Conservation (phyloP, 1,284 basidiomycete genomes). For the Flammula alnicola region DNA sequence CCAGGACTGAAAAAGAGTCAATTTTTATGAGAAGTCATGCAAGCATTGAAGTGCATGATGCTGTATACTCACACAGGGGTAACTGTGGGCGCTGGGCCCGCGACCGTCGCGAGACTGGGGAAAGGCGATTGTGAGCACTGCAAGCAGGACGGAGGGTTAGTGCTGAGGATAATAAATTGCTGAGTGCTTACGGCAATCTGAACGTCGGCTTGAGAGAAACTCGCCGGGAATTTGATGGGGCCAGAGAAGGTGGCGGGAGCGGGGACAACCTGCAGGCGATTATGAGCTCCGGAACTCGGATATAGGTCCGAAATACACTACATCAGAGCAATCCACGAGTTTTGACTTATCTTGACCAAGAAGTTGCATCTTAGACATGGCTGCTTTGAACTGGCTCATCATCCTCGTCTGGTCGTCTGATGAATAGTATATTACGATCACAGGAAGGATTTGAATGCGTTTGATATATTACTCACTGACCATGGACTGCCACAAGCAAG, state of each 20-base stretch:
- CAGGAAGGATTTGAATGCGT: background rate
- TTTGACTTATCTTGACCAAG: constrained; percentile 26
- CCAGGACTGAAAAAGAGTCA: no score
- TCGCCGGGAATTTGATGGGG: constrained; percentile 24
- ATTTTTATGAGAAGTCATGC: no score
- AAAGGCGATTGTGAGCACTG: background rate
- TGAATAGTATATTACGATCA: background rate
- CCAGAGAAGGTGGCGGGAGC: constrained; percentile 14
- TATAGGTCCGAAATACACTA: no score
- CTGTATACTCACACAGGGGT: background rate
- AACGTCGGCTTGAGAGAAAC: constrained; percentile 17
- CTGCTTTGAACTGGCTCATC: constrained; percentile 29
- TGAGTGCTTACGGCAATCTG: constrained; percentile 4
- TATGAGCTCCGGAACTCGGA: no score
- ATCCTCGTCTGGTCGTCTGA: constrained; percentile 32
- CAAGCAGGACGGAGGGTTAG: no score
- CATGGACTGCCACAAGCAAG: constrained; percentile 29
- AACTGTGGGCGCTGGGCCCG: background rate
- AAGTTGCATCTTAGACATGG: constrained; percentile 32
- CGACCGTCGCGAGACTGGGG: background rate
- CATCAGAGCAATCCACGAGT: constrained; percentile 33
- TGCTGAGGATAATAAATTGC: no score
- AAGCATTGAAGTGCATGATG: no score
- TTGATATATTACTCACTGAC: constrained; percentile 17
- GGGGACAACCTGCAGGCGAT: constrained; percentile 18